Conservation (phyloP, 176 grass and related monocot genomes). For the Rhynchospora breviuscula region DNA sequence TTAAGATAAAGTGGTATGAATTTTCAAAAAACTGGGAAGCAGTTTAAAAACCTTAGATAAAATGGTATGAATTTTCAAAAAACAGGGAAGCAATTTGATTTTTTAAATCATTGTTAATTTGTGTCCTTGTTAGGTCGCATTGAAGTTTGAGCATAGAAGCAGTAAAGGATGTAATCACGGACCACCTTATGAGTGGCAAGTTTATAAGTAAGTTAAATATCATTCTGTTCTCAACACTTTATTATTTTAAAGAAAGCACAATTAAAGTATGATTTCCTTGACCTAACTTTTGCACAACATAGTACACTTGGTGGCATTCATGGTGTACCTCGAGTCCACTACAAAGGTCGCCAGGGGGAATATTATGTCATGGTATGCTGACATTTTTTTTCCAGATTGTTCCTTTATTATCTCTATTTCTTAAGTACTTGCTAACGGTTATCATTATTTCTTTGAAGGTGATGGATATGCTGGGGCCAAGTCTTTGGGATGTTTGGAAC, state of each 20-base stretch:
- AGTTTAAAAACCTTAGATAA: background rate
- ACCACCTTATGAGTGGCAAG: conserved; percentile 92
- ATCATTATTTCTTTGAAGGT: conserved; percentile 53
- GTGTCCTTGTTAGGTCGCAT: conserved; percentile 53
- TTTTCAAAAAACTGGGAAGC: background rate
- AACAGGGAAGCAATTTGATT: background rate
- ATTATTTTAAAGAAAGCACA: conserved; percentile 10
- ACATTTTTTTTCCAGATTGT: background rate
- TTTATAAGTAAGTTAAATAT: conserved; percentile 72
- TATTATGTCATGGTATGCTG: conserved; percentile 89
- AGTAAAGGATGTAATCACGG: conserved; percentile 92
- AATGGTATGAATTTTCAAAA: background rate
- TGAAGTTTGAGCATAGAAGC: conserved; percentile 94
- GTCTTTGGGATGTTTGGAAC: conserved; percentile 95
- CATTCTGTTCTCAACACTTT: conserved; percentile 11
- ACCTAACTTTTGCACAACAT: conserved; percentile 15
- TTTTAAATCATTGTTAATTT: background rate
- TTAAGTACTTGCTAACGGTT: conserved; percentile 12
- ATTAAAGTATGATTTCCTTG: conserved; percentile 13
- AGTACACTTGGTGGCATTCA: conserved; percentile 74
- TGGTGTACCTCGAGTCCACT: conserved; percentile 89
- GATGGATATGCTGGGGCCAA: conserved; percentile 98
- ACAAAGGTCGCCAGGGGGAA: conserved; percentile 91
- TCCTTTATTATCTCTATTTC: background rate
- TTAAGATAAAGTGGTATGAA: background rate